These are phyloP conservation scores for Amniculicola lignicola DNA, from an alignment of 495 filamentous ascomycete genomes.

Conservation along the genomic window DNA sequence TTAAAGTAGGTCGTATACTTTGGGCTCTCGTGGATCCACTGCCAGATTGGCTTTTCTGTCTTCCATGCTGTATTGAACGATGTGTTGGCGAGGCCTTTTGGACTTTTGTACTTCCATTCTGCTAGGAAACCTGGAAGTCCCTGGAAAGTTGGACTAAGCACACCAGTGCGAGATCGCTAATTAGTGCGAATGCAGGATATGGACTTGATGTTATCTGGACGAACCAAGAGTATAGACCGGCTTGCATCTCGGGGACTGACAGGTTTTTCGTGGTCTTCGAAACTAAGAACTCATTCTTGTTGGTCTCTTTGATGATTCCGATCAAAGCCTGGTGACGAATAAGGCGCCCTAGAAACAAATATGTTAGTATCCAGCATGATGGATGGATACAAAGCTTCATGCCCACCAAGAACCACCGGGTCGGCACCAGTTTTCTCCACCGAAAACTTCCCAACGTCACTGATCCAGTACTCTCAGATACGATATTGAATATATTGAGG, in stretches of 20 bases:
- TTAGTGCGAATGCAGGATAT: not conserved
- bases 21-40: not conserved
- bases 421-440: no score
- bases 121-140: not conserved
- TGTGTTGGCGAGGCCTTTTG: not conserved
- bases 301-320: conserved; percentile 9
- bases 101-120: not conserved
- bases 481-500: no score
- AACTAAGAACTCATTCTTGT: not conserved
- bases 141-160: not conserved
- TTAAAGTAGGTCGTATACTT: conserved; percentile 2
- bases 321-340: no score
- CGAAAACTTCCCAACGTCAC: no score
- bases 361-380: no score
- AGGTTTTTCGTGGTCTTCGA: not conserved
- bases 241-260: not conserved
- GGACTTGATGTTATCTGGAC: not conserved
- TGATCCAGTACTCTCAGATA: no score
- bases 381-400: no score
- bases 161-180: not conserved
- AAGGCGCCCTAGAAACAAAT: no score
- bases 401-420: no score
- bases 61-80: not conserved
- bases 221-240: not conserved
- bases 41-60: not conserved